A percentile compares a stretch with the other conserved stretches of the same genome.
Evolutionary conservation across 1,284 basidiomycete genomes (phyloP).

Genomic region (Tranzscheliella williamsii): DNA sequence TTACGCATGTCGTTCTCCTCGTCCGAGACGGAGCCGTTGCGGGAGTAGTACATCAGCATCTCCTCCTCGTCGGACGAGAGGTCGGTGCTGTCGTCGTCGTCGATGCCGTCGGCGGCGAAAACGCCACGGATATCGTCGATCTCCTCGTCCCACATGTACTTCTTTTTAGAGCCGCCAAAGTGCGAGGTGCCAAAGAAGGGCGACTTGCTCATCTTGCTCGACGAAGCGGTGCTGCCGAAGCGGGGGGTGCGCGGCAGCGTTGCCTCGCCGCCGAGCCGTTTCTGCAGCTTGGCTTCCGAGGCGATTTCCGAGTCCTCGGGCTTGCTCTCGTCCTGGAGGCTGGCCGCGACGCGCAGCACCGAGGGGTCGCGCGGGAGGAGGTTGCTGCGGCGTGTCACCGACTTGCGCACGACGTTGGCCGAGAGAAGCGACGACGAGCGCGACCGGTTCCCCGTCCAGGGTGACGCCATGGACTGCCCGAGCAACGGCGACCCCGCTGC

Average conservation of each 20-base stretch:
- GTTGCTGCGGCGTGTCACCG: constrained; percentile 26
- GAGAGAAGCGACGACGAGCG: constrained; percentile 21
- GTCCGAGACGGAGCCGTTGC: constrained; percentile 19
- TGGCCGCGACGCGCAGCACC: constrained; percentile 52
- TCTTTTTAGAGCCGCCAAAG: neutral
- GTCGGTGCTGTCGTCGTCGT: constrained; percentile 24
- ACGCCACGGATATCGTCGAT: constrained; percentile 38
- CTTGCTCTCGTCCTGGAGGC: constrained; percentile 46
- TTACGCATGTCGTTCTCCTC: constrained; percentile 15
- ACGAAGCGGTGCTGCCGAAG: constrained; percentile 1
- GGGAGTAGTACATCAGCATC: constrained; percentile 36
- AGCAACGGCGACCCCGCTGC: constrained; percentile 12
- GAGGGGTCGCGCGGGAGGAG: constrained; percentile 37
- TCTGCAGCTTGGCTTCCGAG: constrained; percentile 56
- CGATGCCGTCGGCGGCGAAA: constrained; percentile 18
- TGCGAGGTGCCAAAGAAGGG: constrained; percentile 9
- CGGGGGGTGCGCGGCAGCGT: constrained; percentile 31
- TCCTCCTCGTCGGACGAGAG: constrained; percentile 25
- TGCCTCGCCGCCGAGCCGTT: constrained; percentile 35
- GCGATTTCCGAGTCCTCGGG: constrained; percentile 54
- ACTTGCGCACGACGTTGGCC: constrained; percentile 25
- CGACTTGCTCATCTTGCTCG: constrained; percentile 5
- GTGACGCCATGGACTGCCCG: constrained; percentile 12
- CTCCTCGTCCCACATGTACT: constrained; percentile 42
- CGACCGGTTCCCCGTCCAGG: constrained; percentile 8